Evolutionary conservation across 768 basidiomycete species (phyloP), one percentile per base, ranked within the genome.

Genomic region (Naganishia kalamii): DNA sequence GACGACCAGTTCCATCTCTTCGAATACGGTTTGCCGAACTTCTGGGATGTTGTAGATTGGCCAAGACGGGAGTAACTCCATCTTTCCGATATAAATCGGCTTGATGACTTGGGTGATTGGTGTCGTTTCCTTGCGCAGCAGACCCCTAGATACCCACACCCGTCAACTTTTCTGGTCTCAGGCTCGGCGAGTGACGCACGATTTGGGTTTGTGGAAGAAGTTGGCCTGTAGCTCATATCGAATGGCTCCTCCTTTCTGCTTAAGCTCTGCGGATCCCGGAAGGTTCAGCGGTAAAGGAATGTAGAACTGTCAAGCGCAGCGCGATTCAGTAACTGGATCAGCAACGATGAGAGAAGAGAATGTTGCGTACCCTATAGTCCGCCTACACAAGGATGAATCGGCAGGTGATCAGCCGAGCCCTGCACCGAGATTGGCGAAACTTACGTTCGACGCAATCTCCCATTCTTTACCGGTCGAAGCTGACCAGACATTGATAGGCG

Each of bases 51-150:
- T 71, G 60, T 76, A 94, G 32, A 93, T 83, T 2, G 92, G 92
- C 92, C 92, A 96, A 0, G 89, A 87, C 4, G 91, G 88, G 72
- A 94, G 92, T 7, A 93, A 80, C 69, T 94, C 92, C 73, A 94
- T 92, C 77, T 94, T 96, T 81, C 90, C 88, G 71, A 96, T 89
- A 68, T 86, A 84, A 48, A 96, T 87, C 13, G 83, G 80, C 35
- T 88, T 84, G 21, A 84, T 81, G 13, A 86, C 84, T n/a, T 86
- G 84, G 32, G 85, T 78, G 46, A 89, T 83, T 23, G 84, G 81
- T 0, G 87, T 84, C 72, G 89, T 87, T 70, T 88, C 86, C 68
- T 87, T 86, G 37, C 90, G 89, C 63, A 94, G 83, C 74, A 93
- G 86, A 6, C 89, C 86, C 74, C 89, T 90, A 74, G 61, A 60